A percentile compares a stretch with the other conserved stretches of the same genome.
phyloP scores from a whole-genome alignment of 331 rosid genomes.

The Rosa hybrid region DNA sequence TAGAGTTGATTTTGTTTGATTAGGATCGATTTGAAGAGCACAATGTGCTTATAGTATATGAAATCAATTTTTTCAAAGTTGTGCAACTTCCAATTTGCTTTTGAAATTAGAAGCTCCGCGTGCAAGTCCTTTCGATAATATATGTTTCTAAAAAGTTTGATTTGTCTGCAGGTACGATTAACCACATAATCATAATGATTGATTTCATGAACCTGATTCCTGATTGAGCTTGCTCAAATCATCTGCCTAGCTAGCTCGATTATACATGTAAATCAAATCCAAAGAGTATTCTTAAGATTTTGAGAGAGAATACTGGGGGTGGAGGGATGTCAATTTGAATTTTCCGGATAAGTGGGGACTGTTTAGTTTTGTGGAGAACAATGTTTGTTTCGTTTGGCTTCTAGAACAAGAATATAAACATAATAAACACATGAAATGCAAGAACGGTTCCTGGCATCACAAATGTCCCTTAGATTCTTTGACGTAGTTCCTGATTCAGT shows the following conservation, averaged over 20 bases:
- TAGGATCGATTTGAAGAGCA: neutral
- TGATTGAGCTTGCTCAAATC: neutral
- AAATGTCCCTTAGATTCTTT: neutral
- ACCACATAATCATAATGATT: neutral
- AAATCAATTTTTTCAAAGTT: neutral
- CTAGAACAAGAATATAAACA: neutral
- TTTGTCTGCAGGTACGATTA: neutral
- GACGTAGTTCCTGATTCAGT: neutral
- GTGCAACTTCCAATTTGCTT: too few relatives aligned
- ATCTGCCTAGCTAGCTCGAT: neutral
- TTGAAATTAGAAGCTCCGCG: too few relatives aligned
- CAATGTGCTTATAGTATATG: neutral
- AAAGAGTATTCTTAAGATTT: neutral
- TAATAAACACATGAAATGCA: constrained; percentile 1
- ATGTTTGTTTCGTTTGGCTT: neutral
- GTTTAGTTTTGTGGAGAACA: neutral
- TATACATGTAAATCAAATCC: neutral
- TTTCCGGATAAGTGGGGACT: neutral
- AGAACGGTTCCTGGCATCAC: constrained; percentile 23
- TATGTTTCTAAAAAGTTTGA: too few relatives aligned
- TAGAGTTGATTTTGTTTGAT: neutral
- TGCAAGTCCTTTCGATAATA: too few relatives aligned
- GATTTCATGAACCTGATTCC: neutral
- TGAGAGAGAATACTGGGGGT: neutral
- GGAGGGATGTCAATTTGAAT: constrained; percentile 1